These are phyloP conservation scores for Blastobotrys mokoenaii DNA, from an alignment of 805 yeast genomes.

Conservation along the genomic window DNA sequence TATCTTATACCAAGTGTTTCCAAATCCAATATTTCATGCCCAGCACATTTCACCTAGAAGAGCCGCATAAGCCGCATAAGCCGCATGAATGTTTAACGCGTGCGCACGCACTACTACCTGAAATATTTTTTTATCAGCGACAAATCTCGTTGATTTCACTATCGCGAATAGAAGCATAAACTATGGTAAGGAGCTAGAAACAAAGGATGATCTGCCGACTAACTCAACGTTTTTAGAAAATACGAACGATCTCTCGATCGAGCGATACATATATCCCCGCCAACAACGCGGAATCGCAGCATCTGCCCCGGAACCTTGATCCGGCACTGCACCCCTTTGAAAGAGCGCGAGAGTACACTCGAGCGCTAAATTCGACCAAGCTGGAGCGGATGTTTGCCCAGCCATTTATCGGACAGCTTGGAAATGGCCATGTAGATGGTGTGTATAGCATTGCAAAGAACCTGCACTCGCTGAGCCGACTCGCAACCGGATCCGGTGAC, in stretches of 20 bases:
- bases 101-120: too few species aligned
- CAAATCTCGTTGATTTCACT: too few species aligned
- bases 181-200: constrained; percentile 9
- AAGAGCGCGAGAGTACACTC: constrained; percentile 91
- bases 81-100: background rate
- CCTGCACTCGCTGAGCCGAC: constrained; percentile 53
- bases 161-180: background rate
- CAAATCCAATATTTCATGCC: too few species aligned
- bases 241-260: constrained; percentile 82
- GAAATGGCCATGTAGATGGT: constrained; percentile 92
- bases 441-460: constrained; percentile 82
- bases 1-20: too few species aligned
- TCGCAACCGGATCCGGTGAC: constrained; percentile 93
- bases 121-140: background rate
- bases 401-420: constrained; percentile 92
- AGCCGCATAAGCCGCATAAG: background rate
- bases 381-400: constrained; percentile 95
- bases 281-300: constrained; percentile 77
- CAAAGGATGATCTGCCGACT: background rate
- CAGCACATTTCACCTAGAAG: too few species aligned
- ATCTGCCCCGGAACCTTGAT: constrained; percentile 79
- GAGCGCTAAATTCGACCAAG: constrained; percentile 91
- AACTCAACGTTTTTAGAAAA: constrained; percentile 40
- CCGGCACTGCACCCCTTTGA: constrained; percentile 97
- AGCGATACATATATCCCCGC: constrained; percentile 91